Evolutionary conservation across 2,329 filamentous ascomycete species (phyloP).

Genomic region (Didymella arachidicola): DNA sequence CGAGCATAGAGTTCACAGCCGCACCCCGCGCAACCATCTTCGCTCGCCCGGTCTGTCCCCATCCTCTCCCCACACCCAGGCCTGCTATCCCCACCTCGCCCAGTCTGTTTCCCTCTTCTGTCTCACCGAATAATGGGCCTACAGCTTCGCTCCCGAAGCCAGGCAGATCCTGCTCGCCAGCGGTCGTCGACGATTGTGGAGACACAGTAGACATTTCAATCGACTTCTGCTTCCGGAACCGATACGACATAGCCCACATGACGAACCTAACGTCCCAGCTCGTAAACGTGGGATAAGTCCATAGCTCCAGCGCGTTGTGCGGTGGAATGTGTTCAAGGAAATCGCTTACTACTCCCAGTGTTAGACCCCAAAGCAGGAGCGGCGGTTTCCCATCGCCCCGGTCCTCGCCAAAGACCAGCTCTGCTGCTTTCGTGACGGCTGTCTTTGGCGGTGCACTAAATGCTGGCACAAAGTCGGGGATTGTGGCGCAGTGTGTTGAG

Average conservation of each 20-base stretch:
- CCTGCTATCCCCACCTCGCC: slow-evolving; percentile 57
- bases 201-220: slow-evolving; percentile 38
- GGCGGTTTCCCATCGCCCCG: slow-evolving; percentile 53
- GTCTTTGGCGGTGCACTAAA: slow-evolving; percentile 23
- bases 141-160: slow-evolving; percentile 34
- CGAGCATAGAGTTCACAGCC: slow-evolving; percentile 58
- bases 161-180: slow-evolving; percentile 37
- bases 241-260: slow-evolving; percentile 67
- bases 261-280: slow-evolving; percentile 66
- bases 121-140: slow-evolving; percentile 26
- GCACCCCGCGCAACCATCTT: slow-evolving; percentile 50
- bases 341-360: slow-evolving; percentile 71
- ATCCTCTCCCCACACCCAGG: slow-evolving; percentile 53
- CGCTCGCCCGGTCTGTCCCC: slow-evolving; percentile 45
- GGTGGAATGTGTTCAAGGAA: slow-evolving; percentile 73
- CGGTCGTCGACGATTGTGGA: slow-evolving; percentile 22
- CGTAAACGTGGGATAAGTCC: slow-evolving; percentile 74
- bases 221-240: slow-evolving; percentile 55
- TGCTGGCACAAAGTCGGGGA: slow-evolving; percentile 57
- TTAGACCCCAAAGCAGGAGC: slow-evolving; percentile 72
- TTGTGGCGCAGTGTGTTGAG: slow-evolving; percentile 64
- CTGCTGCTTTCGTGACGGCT: slow-evolving; percentile 23
- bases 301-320: slow-evolving; percentile 66
- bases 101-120: slow-evolving; percentile 41
- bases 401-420: slow-evolving; percentile 27